A percentile compares a stretch with the other conserved stretches of the same genome.
Conservation (phyloP, 352 stramenopile species). For the Phytophthora sojae region DNA sequence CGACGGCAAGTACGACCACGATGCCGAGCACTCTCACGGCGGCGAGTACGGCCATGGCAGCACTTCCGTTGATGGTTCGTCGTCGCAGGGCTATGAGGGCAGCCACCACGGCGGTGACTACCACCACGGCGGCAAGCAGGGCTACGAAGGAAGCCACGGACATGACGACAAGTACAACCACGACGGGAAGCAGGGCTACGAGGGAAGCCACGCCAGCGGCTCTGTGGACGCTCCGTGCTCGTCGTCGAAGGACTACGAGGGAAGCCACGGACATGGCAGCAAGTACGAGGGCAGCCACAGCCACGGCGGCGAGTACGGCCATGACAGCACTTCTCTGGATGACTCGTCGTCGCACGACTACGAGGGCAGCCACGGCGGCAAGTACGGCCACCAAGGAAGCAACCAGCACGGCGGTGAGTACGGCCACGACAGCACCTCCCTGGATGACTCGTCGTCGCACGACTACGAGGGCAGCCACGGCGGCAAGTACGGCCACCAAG, state of each 20-base stretch:
- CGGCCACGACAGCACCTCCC: neutral
- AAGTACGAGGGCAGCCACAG: neutral
- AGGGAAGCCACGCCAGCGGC: neutral
- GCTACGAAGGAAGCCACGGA: conserved; percentile 3
- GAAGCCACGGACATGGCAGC: neutral
- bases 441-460: neutral
- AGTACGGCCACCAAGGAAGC: neutral
- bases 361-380: neutral
- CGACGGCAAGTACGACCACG: neutral
- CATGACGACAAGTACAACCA: neutral
- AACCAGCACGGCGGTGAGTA: neutral
- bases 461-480: neutral
- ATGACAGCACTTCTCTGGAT: neutral
- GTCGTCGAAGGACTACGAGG: neutral
- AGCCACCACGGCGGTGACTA: neutral
- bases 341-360: neutral
- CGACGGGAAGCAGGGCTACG: neutral
- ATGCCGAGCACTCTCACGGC: too few relatives aligned
- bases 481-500: neutral
- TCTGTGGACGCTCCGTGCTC: neutral
- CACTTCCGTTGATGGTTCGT: neutral
- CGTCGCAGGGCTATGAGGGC: neutral
- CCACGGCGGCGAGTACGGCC: neutral
- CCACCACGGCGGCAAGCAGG: conserved; percentile 1
- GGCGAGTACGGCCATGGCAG: neutral